Conservation (phyloP, 371 early-diverging fungal genomes). For the Zancudomyces culisetae region DNA sequence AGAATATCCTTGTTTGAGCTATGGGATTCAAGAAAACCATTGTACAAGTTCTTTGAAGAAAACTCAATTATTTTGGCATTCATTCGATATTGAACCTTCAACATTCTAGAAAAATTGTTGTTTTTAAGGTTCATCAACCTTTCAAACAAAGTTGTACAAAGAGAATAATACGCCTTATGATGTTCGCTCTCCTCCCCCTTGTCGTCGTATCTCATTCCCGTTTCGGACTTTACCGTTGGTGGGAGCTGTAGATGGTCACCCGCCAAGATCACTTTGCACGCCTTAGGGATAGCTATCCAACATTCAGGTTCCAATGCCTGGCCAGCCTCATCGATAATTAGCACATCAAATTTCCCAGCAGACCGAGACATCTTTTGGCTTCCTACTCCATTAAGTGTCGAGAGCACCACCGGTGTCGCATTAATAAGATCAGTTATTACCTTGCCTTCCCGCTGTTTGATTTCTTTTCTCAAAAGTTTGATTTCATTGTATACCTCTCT, state of each 20-base stretch:
- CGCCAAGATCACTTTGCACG: conserved; percentile 64
- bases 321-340: conserved; percentile 87
- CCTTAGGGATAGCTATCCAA: conserved; percentile 72
- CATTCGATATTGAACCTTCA: conserved; percentile 80
- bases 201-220: not conserved
- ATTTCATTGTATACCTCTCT: conserved; percentile 42
- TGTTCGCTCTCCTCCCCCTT: conserved; percentile 22
- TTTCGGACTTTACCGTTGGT: conserved; percentile 43
- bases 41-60: conserved; percentile 43
- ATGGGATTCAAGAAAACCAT: conserved; percentile 40
- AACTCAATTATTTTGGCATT: conserved; percentile 62
- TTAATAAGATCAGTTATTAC: conserved; percentile 41
- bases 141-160: conserved; percentile 48
- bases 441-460: conserved; percentile 42
- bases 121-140: conserved; percentile 39
- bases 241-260: conserved; percentile 92
- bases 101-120: conserved; percentile 35
- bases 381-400: conserved; percentile 20
- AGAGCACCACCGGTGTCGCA: conserved; percentile 31
- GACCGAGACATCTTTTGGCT: not conserved
- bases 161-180: conserved; percentile 31
- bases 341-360: conserved; percentile 59
- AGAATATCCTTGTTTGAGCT: conserved; percentile 40
- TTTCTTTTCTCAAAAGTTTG: conserved; percentile 52
- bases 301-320: conserved; percentile 81